phyloP scores from a whole-genome alignment of 768 basidiomycete species.

The Lentinula aciculospora region DNA sequence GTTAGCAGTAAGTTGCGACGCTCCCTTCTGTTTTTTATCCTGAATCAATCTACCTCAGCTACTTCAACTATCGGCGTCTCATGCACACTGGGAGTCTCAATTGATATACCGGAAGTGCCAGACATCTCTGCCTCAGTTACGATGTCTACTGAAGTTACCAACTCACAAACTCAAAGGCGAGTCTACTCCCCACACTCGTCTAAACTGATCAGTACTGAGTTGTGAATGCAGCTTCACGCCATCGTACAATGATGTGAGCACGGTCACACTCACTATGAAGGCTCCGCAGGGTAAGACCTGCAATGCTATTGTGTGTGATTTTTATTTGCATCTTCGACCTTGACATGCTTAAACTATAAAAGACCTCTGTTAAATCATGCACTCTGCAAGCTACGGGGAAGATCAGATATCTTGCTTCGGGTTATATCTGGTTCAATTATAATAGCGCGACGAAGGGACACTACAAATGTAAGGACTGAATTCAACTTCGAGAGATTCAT shows the following conservation, averaged over 20 bases:
- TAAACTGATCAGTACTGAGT: not conserved
- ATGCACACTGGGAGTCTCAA: not conserved
- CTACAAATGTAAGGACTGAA: slow-evolving; percentile 18
- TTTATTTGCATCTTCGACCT: not conserved
- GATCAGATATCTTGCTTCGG: slow-evolving; percentile 9
- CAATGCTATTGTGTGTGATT: not conserved
- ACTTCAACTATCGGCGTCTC: not conserved
- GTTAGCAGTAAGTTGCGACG: not conserved
- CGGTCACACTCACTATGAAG: not conserved
- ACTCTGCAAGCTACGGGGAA: slow-evolving; percentile 8
- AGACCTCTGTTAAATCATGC: slow-evolving; percentile 5
- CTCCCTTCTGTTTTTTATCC: not conserved
- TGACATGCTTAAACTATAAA: not conserved
- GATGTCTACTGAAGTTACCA: not conserved
- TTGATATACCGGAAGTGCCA: not conserved
- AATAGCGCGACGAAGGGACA: slow-evolving; percentile 15
- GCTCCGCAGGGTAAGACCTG: not conserved
- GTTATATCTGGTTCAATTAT: slow-evolving; percentile 16
- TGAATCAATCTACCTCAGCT: not conserved
- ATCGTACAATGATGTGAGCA: not conserved
- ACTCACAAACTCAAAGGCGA: not conserved
- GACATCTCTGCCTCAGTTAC: not conserved
- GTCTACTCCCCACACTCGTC: not conserved
- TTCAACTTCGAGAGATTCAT: too few species aligned
- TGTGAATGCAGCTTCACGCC: not conserved